Evolutionary conservation across 2,329 filamentous ascomycete genomes (phyloP).

Genomic region (Exophiala viscosa): DNA sequence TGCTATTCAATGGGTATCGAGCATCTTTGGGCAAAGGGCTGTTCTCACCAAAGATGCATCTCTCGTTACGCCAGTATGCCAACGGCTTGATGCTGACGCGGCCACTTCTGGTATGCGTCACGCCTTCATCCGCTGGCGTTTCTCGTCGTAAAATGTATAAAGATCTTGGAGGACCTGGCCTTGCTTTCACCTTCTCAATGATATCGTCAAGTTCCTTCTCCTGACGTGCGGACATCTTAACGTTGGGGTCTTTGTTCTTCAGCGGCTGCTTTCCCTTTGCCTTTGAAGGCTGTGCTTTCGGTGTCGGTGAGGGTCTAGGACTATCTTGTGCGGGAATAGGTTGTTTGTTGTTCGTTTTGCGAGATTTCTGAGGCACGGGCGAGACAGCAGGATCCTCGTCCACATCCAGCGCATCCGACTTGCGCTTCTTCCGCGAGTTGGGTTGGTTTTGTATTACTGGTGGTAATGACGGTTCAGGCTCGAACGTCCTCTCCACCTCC

Average conservation of each 20-base stretch:
- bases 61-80: constrained; percentile 83
- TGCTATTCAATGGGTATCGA: constrained; percentile 61
- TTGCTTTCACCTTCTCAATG: constrained; percentile 42
- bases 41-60: constrained; percentile 60
- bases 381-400: constrained; percentile 17
- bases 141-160: constrained; percentile 51
- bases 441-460: constrained; percentile 17
- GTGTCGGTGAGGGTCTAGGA: constrained; percentile 17
- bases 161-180: constrained; percentile 47
- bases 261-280: constrained; percentile 30
- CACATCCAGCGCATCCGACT: constrained; percentile 24
- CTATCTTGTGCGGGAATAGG: not conserved
- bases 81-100: constrained; percentile 74
- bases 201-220: constrained; percentile 39
- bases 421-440: constrained; percentile 28
- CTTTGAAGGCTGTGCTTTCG: constrained; percentile 36
- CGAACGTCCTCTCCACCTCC: constrained; percentile 20
- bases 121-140: constrained; percentile 51
- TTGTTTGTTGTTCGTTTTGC: constrained; percentile 10
- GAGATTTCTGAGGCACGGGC: constrained; percentile 26
- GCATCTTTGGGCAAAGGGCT: constrained; percentile 41
- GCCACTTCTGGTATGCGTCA: constrained; percentile 69
- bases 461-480: constrained; percentile 8
- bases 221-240: constrained; percentile 32
- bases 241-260: constrained; percentile 28